Evolutionary conservation across 2,329 filamentous ascomycete species (phyloP), one percentile per base, ranked within the genome.

Genomic region (Aspergillus novofumigatus): DNA sequence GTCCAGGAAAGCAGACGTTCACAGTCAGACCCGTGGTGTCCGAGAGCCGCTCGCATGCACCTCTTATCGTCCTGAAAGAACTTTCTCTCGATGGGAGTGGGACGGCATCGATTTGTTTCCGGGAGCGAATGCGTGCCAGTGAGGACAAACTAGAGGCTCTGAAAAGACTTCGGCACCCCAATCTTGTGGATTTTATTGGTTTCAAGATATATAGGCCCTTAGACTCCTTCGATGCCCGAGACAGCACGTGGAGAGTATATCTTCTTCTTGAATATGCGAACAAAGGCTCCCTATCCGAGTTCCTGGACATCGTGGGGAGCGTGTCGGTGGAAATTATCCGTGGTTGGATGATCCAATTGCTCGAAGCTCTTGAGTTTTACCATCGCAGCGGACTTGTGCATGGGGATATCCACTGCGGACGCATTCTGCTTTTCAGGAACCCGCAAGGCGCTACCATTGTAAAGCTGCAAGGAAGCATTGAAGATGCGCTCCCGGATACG

Each of bases 261-360:
- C 80, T 94, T 3, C 79, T 97, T 23, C 87, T 83, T 45, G 89
- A 92, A 50, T 83, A 90, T 65, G 89, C 90, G 10, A 88, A 91
- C 53, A 92, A 90, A 71, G 92, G 91, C 0, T 90, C 92, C 0
- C 77, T 99, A 14, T 85, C 88, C 28, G 91, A 96, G 65, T 80
- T 95, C 21, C 80, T 99, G 29, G 88, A 93, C 56, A 83, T 93
- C 59, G 86, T 91, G 45, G 91, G 89, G 4, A 83, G 83, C 29
- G 78, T 97, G 52, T 84, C 88, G 45, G 83, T 90, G 52, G 84
- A 85, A 61, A 92, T 88, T 69, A 87, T 92, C 48, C 88, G 92
- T 53, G 87, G 90, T 25, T 97, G 92, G 88, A 94, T 91, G n/a
- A 86, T 92, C 58, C 91, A 96, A 67, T 80, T 99, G 20, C 83